A percentile compares a stretch with the other conserved stretches of the same genome.
phyloP scores from a whole-genome alignment of 495 filamentous ascomycete genomes.

The Pseudoneurospora amorphoporcata region DNA sequence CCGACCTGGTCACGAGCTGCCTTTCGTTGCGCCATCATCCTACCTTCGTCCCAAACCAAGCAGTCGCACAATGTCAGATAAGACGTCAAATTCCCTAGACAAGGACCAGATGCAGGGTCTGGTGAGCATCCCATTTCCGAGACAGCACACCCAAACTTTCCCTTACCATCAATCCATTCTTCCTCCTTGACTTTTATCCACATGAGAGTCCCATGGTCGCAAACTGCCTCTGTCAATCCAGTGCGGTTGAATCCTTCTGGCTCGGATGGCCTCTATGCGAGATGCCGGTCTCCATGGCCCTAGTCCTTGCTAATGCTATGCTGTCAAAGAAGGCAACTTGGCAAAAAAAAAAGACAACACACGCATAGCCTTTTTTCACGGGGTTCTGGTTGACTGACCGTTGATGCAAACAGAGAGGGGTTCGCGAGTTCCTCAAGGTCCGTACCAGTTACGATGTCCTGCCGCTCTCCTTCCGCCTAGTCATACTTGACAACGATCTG shows the following conservation, averaged over 20 bases:
- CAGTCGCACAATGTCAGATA: conserved; percentile 40
- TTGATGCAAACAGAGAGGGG: conserved; percentile 50
- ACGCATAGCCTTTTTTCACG: background rate
- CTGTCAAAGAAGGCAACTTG: background rate
- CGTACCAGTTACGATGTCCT: conserved; percentile 97
- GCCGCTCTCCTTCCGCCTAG: conserved; percentile 91
- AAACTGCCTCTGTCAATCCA: background rate
- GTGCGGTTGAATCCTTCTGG: background rate
- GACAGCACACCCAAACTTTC: conserved; percentile 13
- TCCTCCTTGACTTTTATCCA: background rate
- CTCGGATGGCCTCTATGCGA: conserved; percentile 15
- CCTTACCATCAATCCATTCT: conserved; percentile 2
- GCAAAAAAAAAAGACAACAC: background rate
- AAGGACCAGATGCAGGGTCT: conserved; percentile 86
- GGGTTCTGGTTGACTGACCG: conserved; percentile 7
- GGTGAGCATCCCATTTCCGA: conserved; percentile 47
- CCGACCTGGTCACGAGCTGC: conserved; percentile 41
- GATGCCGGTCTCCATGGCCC: conserved; percentile 10
- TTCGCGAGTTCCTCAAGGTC: conserved; percentile 94
- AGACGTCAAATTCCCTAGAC: conserved; percentile 66
- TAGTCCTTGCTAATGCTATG: background rate
- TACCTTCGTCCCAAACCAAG: conserved; percentile 63
- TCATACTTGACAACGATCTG: conserved; percentile 88
- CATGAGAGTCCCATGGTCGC: background rate
- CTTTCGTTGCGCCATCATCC: conserved; percentile 69